Percentiles rank a stretch among this genome's conserved stretches.
Conservation (phyloP, 2,329 filamentous ascomycete species). For the Colletotrichum sp. region DNA sequence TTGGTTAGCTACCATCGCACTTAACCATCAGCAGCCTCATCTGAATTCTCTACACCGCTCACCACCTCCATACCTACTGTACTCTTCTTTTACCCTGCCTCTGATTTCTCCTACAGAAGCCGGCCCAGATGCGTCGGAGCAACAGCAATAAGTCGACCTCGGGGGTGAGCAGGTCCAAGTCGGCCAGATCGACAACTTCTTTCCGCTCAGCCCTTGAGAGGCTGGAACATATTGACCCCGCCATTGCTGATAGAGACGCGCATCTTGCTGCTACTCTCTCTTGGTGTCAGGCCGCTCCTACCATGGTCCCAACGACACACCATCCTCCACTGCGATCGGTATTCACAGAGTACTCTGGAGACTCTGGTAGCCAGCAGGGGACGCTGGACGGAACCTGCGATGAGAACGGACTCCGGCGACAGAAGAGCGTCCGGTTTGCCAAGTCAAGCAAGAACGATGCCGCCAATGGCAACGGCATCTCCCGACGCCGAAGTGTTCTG, state of each 20-base stretch:
- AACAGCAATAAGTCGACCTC: constrained; percentile 51
- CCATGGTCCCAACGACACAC: constrained; percentile 36
- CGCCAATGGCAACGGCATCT: background rate
- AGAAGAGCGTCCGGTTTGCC: constrained; percentile 63
- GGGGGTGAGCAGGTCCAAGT: constrained; percentile 54
- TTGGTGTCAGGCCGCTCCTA: constrained; percentile 54
- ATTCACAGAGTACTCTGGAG: background rate
- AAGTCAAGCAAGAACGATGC: constrained; percentile 18
- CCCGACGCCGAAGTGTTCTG: background rate
- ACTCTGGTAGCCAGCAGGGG: background rate
- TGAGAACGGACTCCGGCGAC: constrained; percentile 36
- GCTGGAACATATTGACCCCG: constrained; percentile 54
- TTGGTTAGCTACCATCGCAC: constrained; percentile 17
- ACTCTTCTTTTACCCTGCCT: background rate
- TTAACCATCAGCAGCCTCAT: constrained; percentile 17
- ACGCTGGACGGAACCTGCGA: constrained; percentile 4
- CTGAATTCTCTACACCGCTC: constrained; percentile 13
- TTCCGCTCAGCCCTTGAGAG: constrained; percentile 43
- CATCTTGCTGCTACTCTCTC: constrained; percentile 67
- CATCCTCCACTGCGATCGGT: constrained; percentile 31
- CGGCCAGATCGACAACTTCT: constrained; percentile 48
- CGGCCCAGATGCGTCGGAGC: constrained; percentile 49
- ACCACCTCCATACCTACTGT: constrained; percentile 9
- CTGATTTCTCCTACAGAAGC: background rate
- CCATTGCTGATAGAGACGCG: constrained; percentile 61